A percentile compares a stretch with the other conserved stretches of the same genome.
Evolutionary conservation across 805 yeast genomes (phyloP).

Genomic region (Kuraishia piskuri): DNA sequence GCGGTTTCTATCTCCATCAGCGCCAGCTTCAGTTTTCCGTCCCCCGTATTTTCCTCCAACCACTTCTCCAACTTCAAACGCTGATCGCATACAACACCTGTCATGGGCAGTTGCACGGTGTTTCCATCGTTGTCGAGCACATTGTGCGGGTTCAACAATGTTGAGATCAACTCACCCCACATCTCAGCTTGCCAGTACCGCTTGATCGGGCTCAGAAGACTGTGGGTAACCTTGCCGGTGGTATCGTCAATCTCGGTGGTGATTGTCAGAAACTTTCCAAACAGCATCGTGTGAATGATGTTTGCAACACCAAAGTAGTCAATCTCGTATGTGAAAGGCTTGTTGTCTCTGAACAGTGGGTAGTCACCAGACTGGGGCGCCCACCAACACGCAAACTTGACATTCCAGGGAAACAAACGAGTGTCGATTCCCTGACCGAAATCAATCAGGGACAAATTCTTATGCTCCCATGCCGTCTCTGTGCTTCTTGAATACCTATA

Average conservation of each 20-base stretch:
- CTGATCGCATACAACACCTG: background rate
- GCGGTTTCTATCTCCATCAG: background rate
- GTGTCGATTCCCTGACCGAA: slow-evolving; percentile 78
- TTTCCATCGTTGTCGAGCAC: slow-evolving; percentile 1
- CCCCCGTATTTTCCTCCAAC: background rate
- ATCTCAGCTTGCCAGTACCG: slow-evolving; percentile 68
- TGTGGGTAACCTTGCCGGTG: slow-evolving; percentile 19
- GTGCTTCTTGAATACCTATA: slow-evolving; percentile 26
- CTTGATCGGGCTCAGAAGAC: slow-evolving; percentile 39
- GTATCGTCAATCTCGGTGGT: slow-evolving; percentile 15
- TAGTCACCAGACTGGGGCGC: slow-evolving; percentile 56
- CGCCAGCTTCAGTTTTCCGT: background rate
- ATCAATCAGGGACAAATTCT: slow-evolving; percentile 63
- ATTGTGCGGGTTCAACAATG: slow-evolving; percentile 48
- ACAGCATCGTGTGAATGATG: slow-evolving; percentile 62
- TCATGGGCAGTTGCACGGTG: slow-evolving; percentile 11
- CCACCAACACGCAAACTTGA: slow-evolving; percentile 53
- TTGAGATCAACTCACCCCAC: slow-evolving; percentile 62
- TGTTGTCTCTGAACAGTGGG: slow-evolving; percentile 49
- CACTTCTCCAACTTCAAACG: background rate
- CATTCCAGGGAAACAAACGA: slow-evolving; percentile 39
- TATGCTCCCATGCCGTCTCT: slow-evolving; percentile 35
- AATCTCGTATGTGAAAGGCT: slow-evolving; percentile 70
- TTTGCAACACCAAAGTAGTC: slow-evolving; percentile 82
- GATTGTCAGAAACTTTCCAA: slow-evolving; percentile 51